A percentile compares a stretch with the other conserved stretches of the same genome.
Conservation (phyloP, 176 grass and related monocot genomes). For the Aegilops umbellulata region DNA sequence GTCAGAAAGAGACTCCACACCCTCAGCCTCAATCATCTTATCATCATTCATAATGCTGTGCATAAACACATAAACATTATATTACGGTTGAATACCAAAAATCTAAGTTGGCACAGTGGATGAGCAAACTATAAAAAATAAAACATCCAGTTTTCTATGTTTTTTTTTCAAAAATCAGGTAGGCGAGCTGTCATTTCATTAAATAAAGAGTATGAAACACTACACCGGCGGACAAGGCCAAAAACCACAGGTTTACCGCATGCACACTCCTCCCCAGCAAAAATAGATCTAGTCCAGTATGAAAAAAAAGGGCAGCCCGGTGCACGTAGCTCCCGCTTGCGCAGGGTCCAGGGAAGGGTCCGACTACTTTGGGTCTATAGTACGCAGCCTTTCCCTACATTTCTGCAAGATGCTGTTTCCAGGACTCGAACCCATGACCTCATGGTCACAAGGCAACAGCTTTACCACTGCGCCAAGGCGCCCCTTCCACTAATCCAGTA, state of each 20-base stretch:
- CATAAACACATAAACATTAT: constrained; percentile 7
- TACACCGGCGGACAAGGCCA: neutral
- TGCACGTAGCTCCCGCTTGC: too few relatives aligned
- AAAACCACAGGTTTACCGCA: neutral
- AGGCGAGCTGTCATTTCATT: neutral
- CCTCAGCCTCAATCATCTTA: constrained; percentile 81
- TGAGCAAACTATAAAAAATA: neutral
- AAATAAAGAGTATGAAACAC: neutral
- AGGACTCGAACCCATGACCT: too few relatives aligned
- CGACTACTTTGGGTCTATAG: too few relatives aligned
- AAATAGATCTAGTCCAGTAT: neutral
- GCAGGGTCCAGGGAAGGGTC: too few relatives aligned
- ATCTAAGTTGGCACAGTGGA: neutral
- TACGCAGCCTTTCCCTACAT: too few relatives aligned
- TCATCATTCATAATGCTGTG: constrained; percentile 94
- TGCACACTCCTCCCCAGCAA: neutral
- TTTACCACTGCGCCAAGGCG: too few relatives aligned
- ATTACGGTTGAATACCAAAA: neutral
- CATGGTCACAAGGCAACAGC: too few relatives aligned
- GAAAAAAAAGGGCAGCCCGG: too few relatives aligned
- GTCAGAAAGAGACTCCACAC: constrained; percentile 87
- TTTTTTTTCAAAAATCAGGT: neutral
- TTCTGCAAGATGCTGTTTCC: too few relatives aligned
- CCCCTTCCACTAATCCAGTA: neutral
- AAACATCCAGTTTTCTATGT: neutral